phyloP scores from a whole-genome alignment of 371 early-diverging fungal genomes.

The Mortierella sp. region DNA sequence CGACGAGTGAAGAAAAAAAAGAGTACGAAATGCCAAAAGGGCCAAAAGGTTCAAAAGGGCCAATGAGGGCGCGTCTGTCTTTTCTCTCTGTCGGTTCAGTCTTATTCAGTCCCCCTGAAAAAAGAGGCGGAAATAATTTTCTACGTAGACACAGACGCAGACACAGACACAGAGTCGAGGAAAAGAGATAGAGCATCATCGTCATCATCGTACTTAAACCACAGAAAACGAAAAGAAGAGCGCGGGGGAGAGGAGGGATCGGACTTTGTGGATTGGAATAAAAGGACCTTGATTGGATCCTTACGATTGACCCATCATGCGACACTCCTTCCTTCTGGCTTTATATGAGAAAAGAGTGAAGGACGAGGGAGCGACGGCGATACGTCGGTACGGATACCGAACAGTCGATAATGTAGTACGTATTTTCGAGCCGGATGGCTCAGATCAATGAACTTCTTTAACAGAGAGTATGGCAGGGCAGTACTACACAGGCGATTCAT shows the following conservation, averaged over 20 bases:
- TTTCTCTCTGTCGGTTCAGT: neutral
- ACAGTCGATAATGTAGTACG: neutral
- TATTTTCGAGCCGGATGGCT: neutral
- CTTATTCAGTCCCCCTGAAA: neutral
- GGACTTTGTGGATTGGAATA: constrained; percentile 1
- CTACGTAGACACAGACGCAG: neutral
- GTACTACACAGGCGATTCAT: neutral
- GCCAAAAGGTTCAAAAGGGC: constrained; percentile 13
- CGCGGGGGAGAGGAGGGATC: constrained; percentile 2
- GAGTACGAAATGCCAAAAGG: constrained; percentile 24
- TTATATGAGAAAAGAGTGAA: neutral
- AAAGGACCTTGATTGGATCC: constrained; percentile 11
- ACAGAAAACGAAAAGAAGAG: neutral
- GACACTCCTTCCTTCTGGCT: neutral
- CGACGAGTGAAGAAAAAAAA: neutral
- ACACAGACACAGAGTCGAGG: neutral
- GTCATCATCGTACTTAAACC: neutral
- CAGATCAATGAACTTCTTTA: constrained; percentile 6
- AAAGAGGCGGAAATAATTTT: constrained; percentile 3
- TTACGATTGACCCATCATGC: constrained; percentile 5
- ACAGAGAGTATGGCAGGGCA: neutral
- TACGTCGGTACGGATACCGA: neutral
- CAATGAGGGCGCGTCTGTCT: neutral
- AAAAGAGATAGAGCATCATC: neutral
- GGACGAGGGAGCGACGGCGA: neutral